Base-by-base conservation (phyloP, 2,329 filamentous ascomycete species). In the Nigrospora sphaerica region DNA sequence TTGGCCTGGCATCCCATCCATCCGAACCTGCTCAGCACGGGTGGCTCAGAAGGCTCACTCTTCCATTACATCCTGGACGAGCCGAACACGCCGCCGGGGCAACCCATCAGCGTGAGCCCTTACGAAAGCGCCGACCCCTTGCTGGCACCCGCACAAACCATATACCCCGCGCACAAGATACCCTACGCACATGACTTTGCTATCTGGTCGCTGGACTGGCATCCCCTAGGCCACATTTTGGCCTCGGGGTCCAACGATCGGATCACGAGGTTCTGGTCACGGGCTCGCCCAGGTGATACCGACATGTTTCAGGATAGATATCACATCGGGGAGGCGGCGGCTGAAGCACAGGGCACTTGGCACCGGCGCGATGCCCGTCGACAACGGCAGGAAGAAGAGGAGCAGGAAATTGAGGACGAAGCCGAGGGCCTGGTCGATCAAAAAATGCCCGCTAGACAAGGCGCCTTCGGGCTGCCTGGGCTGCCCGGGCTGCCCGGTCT, bases 151-250 rank as follows among this genome's bases (percentile, higher is more conserved):
- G 83, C 89, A 0, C 92, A 96, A 65, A 86, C 89, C n/a, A 88
- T 98, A 50, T 88, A 88, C 62, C 93, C 93, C 2, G 89, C 90
- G 4, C 92, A 97, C 70, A 86, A 83, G 58, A 70, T 96, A 32
- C 81, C 86, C 9, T 92, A 85, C 60, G 93, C 93, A 0, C 93
- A 98, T 64, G 88, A 95, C 56, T 95, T 91, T 62, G 89, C 90
- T 16, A 93, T 98, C 53, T 98, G 93, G 93, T 95, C 91, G 16
- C 78, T 98, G 42, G 91, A 96, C 70, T 98, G 93, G 91, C 93
- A 98, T 62, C 93, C 93, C 1, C 76, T 97, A 0, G 93, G 93
- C 28, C 93, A 98, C 61, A 92, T 98, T 52, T 78, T 98, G 9
- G 91, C 91, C 1, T 95, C 92, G 2, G 93, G 93, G 12, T 95